phyloP scores from a whole-genome alignment of 208 protist species.

The Eutreptiella sp. region DNA sequence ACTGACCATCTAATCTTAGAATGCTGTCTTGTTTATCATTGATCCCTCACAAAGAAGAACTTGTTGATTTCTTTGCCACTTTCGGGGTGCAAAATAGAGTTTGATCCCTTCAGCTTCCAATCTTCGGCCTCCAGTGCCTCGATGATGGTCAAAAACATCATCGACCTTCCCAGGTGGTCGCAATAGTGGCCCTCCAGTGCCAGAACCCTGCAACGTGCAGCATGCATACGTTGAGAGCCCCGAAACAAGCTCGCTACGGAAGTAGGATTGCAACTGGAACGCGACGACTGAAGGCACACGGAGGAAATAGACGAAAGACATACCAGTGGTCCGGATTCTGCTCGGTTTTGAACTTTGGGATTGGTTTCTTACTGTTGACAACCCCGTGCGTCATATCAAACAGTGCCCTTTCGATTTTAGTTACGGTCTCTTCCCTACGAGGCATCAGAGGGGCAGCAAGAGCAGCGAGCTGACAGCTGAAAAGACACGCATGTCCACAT shows the following conservation, averaged over 20 bases:
- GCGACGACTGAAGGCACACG: too few species aligned
- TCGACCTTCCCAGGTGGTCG: constrained; percentile 73
- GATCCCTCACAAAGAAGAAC: too few species aligned
- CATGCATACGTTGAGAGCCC: too few species aligned
- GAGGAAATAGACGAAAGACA: too few species aligned
- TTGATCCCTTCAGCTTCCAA: constrained; percentile 68
- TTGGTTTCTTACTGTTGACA: constrained; percentile 57
- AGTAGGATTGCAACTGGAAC: too few species aligned
- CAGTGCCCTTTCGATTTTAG: constrained; percentile 61
- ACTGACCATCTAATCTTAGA: too few species aligned
- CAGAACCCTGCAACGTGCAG: too few species aligned
- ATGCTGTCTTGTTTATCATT: too few species aligned
- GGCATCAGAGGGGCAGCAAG: background rate
- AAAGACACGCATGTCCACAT: background rate
- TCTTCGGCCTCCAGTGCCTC: constrained; percentile 67
- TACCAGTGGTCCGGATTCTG: constrained; percentile 73
- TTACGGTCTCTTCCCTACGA: constrained; percentile 56
- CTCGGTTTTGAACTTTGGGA: constrained; percentile 60
- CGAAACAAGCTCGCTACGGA: constrained; percentile 69
- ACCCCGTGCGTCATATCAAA: constrained; percentile 60
- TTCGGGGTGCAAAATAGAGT: constrained; percentile 44
- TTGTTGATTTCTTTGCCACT: constrained; percentile 58
- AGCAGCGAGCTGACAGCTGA: background rate
- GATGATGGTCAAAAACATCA: constrained; percentile 64
- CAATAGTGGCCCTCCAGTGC: constrained; percentile 87